Base-by-base conservation (phyloP, 192 early-diverging fungal species). In the Linderina pennispora region DNA sequence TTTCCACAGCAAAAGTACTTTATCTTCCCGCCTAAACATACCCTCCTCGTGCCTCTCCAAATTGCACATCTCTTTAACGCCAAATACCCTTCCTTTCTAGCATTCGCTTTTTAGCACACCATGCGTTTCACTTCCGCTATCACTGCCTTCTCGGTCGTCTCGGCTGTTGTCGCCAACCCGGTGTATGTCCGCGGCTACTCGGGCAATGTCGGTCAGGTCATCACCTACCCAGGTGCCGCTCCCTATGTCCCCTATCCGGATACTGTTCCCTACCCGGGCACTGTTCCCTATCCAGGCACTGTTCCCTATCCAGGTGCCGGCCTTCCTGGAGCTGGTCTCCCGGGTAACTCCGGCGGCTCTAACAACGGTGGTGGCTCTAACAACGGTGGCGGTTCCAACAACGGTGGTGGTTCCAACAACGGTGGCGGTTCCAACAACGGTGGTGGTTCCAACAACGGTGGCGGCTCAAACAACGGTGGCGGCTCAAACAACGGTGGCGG, bases 161-260 rank as follows among this genome's bases (percentile, higher is more conserved):
- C 50, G 20, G 48, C 40, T 46, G 65, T 43, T 34, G 50, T 50
- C 20, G 65, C 65, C n/a, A n/a, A n/a, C n/a, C n/a, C n/a, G n/a
- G n/a, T n/a, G n/a, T n/a, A n/a, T n/a, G n/a, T n/a, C n/a, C 66
- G 59, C 17, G 44, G 53, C 60, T 70, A 70, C 31, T 39, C 28
- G 13, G 58, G 66, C 39, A 43, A 58, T 19, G 48, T 58, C 36
- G 55, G 28, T 6, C 50, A 50, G 23, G 32, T 62, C 14, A 54
- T 69, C 26, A 50, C 40, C 11, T 14, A 53, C 9, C 57, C 65
- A 3, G 48, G 36, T 8, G 16, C 54, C 8, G 39, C 48, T 70
- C 25, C 49, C 40, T 14, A n/a, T 54, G 7, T 54, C 65, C 3
- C 43, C 39, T 9, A 20, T 59, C 10, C 45, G 2, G 52, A 44